Base-by-base conservation (phyloP, 2,329 filamentous ascomycete genomes). In the Cladophialophora immunda region DNA sequence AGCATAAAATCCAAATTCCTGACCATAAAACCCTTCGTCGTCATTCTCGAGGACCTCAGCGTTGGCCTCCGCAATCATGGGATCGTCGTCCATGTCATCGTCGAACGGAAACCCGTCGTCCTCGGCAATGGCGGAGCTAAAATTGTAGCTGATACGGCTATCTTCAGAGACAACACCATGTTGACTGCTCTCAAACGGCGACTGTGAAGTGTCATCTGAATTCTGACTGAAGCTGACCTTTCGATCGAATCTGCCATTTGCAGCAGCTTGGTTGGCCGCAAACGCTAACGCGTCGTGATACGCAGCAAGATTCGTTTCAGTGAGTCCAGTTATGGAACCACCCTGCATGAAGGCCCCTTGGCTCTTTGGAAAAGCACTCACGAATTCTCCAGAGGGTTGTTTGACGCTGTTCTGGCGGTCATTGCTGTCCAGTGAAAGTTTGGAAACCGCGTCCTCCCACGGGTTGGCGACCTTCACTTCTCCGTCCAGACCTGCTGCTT, bases 1-100 rank as follows among this genome's bases (percentile, higher is more conserved):
- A 27, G 94, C 93, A 77, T 97, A 99, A 78, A 99, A 99, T 0
- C 93, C 94, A 75, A 99, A 99, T 77, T 99, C 95, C 72, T 93
- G 90, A 0, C 95, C 95, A 75, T 99, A 99, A 82, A 95, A 96
- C 0, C 93, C 94, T 70, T 97, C 94, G 6, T 90, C 90, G 75
- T 99, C 95, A 72, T 93, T 94, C 54, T 95, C 94, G 7, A 99
- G 84, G 1, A 92, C 95, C 76, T 95, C 94, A 0, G 94, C 94
- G 73, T 99, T 99, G 4, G 95, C 95, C 65, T 93, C 95, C 0
- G 94, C 94, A 67, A 99, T 96, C 73, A 98, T 95, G 34, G 89
- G 89, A 73, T 97, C 94, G 71, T 98, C 93, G 66, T 92, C 92
- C 58, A 92, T 85, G 53, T 90, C 88, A 66, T 88, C 87, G 71